Evolutionary conservation across 2,329 filamentous ascomycete species (phyloP), one percentile per base, ranked within the genome.

Genomic region (Rutstroemia sp.): DNA sequence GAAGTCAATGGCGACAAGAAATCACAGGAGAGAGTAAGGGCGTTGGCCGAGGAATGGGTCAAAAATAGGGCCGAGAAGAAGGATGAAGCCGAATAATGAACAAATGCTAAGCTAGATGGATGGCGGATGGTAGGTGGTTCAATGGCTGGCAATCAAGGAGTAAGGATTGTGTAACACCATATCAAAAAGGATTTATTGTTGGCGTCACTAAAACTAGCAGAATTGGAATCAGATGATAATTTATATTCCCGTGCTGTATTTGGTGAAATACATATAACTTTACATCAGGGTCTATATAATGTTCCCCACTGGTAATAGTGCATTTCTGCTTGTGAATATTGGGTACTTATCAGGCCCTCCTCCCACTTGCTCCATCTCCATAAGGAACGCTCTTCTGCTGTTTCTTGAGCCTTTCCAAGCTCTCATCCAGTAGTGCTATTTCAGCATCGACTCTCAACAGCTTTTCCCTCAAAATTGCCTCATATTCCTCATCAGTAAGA

Each of bases 371-470:
- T 47, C n/a, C 39, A 27, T 52, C 16, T n/a, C 10, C 44, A n/a
- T 27, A 12, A 16, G 27, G 18, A 39, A 52, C 45, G 4, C 21
- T 47, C 10, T 49, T 63, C 52, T 57, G 48, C 34, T 53, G 49
- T 19, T 39, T 42, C 6, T 34, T 30, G 27, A 52, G 38, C 55
- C 56, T 75, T 49, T 77, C 79, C 62, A 94, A 88, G 66, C 82
- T 83, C 54, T 92, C 89, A 65, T 94, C 88, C 38, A 92, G 76
- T 5, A 94, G 70, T 0, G 88, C 84, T 70, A 94, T 90, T 59
- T 92, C 87, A 1, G 82, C 87, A 62, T 94, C 86, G 3, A 92
- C 73, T 60, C 76, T 79, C 25, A 92, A 69, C 42, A 90, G 72
- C 71, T 86, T 90, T 69, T 92, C 87, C 30, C 78, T 75, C 65